Conservation (phyloP, 75 land plant species). For the Sequoia sempervirens region DNA sequence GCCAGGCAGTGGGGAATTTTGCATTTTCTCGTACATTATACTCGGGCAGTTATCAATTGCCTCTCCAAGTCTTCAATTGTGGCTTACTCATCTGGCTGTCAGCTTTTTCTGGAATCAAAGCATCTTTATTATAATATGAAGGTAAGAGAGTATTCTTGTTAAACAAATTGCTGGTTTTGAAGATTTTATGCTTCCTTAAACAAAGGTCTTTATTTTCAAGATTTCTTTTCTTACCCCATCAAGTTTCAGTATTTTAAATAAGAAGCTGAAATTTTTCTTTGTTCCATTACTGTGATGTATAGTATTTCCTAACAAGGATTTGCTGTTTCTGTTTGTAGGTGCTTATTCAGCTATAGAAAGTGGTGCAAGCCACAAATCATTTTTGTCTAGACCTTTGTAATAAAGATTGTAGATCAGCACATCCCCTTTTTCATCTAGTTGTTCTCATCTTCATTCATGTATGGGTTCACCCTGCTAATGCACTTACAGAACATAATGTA, state of each 20-base stretch:
- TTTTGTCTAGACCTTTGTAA: neutral
- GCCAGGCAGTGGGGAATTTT: neutral
- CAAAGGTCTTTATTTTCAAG: neutral
- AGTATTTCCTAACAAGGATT: neutral
- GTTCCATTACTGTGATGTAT: too few relatives aligned
- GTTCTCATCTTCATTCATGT: slow-evolving; percentile 3
- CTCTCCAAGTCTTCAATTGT: slow-evolving; percentile 5
- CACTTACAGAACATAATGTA: neutral
- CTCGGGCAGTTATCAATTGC: neutral
- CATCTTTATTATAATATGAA: neutral
- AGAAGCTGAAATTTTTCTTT: neutral
- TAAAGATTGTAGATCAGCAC: slow-evolving; percentile 10
- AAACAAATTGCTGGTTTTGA: neutral
- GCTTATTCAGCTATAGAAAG: neutral
- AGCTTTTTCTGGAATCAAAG: neutral
- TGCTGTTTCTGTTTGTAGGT: slow-evolving; percentile 3
- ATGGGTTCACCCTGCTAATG: neutral
- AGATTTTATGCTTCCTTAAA: neutral
- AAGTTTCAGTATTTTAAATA: neutral
- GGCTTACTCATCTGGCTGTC: slow-evolving; percentile 1
- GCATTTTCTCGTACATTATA: slow-evolving; percentile 4
- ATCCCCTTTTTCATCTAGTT: neutral
- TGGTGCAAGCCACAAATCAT: slow-evolving; percentile 9
- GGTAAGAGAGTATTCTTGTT: neutral
- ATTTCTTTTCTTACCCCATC: neutral